These are phyloP conservation scores for Phaseolus lunatus DNA, from an alignment of 306 rosid species.

Conservation along the genomic window DNA sequence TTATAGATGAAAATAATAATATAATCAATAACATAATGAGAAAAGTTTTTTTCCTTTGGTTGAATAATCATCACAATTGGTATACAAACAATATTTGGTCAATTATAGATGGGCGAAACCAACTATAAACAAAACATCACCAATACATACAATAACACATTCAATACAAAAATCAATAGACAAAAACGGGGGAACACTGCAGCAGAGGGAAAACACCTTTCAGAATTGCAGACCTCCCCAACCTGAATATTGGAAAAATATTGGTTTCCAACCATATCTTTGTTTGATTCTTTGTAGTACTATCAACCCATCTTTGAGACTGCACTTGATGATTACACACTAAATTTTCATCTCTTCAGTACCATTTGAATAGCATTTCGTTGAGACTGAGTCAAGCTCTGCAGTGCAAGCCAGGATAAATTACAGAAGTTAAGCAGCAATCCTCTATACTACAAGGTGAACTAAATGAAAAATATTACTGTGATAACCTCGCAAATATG, in stretches of 20 bases:
- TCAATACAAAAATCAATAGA: constrained; percentile 10
- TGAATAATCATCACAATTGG: constrained; percentile 14
- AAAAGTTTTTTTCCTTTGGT: background rate
- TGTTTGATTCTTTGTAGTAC: background rate
- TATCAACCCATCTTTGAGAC: constrained; percentile 15
- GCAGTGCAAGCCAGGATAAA: constrained; percentile 47
- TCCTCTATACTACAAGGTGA: background rate
- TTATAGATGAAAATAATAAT: too few relatives aligned
- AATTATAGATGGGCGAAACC: constrained; percentile 9
- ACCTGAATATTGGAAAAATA: constrained; percentile 11
- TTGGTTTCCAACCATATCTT: constrained; percentile 13
- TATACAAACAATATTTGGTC: constrained; percentile 28
- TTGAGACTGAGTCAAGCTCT: constrained; percentile 78
- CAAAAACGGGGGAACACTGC: constrained; percentile 31
- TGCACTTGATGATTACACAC: background rate
- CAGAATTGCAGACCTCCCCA: constrained; percentile 35
- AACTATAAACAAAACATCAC: constrained; percentile 33
- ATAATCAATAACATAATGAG: too few relatives aligned
- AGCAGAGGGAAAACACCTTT: constrained; percentile 37
- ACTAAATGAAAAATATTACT: constrained; percentile 14
- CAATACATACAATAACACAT: constrained; percentile 29
- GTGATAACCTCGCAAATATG: constrained; percentile 71
- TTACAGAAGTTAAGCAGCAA: constrained; percentile 25
- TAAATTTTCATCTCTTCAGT: constrained; percentile 50
- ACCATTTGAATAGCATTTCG: constrained; percentile 66